A percentile compares a stretch with the other conserved stretches of the same genome.
Evolutionary conservation across 331 rosid genomes (phyloP).

Genomic region (Quercus tomentella): DNA sequence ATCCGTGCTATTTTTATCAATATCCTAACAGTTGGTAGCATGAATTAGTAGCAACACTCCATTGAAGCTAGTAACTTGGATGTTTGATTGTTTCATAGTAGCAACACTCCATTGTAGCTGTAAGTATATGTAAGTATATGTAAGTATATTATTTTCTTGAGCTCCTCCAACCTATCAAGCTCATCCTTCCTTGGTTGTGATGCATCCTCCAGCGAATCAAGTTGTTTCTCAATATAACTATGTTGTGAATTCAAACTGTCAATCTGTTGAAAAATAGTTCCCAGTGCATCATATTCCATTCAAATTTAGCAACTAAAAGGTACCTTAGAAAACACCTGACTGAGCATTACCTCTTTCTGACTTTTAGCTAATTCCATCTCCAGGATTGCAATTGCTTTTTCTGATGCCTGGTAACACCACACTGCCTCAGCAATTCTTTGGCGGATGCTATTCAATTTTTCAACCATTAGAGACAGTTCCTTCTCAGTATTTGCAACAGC

Average conservation of each 20-base stretch:
- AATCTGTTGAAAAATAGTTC: constrained; percentile 41
- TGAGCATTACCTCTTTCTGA: constrained; percentile 68
- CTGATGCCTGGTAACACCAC: constrained; percentile 58
- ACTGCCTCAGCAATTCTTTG: too few species aligned
- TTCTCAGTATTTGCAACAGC: too few species aligned
- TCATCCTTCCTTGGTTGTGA: constrained; percentile 71
- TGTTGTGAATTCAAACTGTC: constrained; percentile 74
- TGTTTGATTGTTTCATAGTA: too few species aligned
- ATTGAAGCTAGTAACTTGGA: too few species aligned
- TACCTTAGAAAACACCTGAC: neutral
- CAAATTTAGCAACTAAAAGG: neutral
- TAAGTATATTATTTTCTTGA: constrained; percentile 53
- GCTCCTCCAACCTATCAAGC: constrained; percentile 59
- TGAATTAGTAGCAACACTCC: too few species aligned
- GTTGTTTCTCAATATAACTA: constrained; percentile 76
- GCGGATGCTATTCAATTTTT: too few species aligned
- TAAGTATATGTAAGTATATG: too few species aligned
- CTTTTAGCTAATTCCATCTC: constrained; percentile 89
- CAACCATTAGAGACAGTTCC: too few species aligned
- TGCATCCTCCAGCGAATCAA: constrained; percentile 71
- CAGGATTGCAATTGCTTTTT: constrained; percentile 51
- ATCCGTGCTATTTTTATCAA: too few species aligned
- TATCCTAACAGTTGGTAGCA: too few species aligned
- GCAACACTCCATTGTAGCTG: too few species aligned
- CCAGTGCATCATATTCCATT: constrained; percentile 3